phyloP scores from a whole-genome alignment of 257 asterid species.

The Nicotiana obtusifolia region DNA sequence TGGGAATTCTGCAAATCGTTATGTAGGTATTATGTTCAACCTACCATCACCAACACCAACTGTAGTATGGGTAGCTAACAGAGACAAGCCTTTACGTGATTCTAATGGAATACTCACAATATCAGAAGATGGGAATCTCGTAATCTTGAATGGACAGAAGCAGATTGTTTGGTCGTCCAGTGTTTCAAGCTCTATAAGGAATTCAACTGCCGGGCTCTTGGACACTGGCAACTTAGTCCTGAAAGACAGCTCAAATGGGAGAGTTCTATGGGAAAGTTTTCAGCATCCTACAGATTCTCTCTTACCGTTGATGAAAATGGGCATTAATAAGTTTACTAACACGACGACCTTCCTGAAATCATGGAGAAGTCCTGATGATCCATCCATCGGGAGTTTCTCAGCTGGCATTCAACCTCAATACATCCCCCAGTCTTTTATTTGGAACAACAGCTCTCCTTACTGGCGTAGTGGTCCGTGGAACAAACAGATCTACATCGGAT shows the following conservation, averaged over 20 bases:
- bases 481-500: constrained; percentile 1
- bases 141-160: constrained; percentile 23
- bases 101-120: constrained; percentile 26
- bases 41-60: constrained; percentile 15
- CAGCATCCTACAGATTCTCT: constrained; percentile 28
- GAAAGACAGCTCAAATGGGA: constrained; percentile 18
- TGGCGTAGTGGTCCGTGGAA: constrained; percentile 10
- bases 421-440: neutral
- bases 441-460: neutral
- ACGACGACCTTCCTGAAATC: neutral
- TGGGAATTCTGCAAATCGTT: constrained; percentile 10
- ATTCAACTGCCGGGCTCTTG: constrained; percentile 31
- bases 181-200: constrained; percentile 1
- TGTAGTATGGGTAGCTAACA: constrained; percentile 50
- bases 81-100: constrained; percentile 38
- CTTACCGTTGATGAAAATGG: constrained; percentile 32
- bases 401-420: neutral
- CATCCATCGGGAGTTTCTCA: neutral
- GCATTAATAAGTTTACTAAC: neutral
- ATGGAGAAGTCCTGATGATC: constrained; percentile 13
- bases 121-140: constrained; percentile 36
- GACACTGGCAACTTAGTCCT: constrained; percentile 50
- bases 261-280: constrained; percentile 41
- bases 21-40: constrained; percentile 34
- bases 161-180: constrained; percentile 38